Evolutionary conservation across 2,329 filamentous ascomycete genomes (phyloP).

Genomic region (Xylaria sp.): DNA sequence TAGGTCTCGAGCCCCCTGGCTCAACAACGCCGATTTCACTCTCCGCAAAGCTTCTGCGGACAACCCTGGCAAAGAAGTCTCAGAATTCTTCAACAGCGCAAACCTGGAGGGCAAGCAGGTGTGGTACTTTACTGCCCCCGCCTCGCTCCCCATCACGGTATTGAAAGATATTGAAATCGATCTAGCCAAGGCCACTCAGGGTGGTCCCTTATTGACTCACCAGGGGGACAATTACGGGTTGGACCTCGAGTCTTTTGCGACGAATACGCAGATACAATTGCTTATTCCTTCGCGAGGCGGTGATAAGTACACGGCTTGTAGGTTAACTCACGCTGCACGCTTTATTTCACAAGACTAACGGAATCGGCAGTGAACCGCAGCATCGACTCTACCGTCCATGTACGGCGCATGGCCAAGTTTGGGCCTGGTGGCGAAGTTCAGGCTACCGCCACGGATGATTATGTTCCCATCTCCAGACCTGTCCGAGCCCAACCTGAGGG

Average conservation of each 20-base stretch:
- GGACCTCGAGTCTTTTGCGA: slow-evolving; percentile 47
- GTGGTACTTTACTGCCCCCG: slow-evolving; percentile 74
- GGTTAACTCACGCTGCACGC: slow-evolving; percentile 24
- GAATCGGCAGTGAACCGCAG: slow-evolving; percentile 35
- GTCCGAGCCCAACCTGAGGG: slow-evolving; percentile 62
- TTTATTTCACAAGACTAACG: slow-evolving; percentile 25
- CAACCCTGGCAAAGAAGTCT: slow-evolving; percentile 43
- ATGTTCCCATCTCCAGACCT: slow-evolving; percentile 43
- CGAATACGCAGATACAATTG: slow-evolving; percentile 51
- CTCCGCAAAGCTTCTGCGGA: slow-evolving; percentile 44
- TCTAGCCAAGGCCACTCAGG: slow-evolving; percentile 48
- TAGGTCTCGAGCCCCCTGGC: slow-evolving; percentile 34
- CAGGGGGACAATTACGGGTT: slow-evolving; percentile 59
- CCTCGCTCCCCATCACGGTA: slow-evolving; percentile 61
- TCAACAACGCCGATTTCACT: slow-evolving; percentile 49
- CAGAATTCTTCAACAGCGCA: slow-evolving; percentile 52
- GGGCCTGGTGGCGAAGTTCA: slow-evolving; percentile 37
- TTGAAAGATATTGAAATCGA: slow-evolving; percentile 60
- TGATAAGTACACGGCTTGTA: slow-evolving; percentile 50
- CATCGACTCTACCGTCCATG: slow-evolving; percentile 57
- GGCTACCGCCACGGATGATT: slow-evolving; percentile 37
- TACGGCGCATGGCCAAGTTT: slow-evolving; percentile 58
- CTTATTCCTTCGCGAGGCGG: slow-evolving; percentile 55
- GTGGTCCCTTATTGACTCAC: slow-evolving; percentile 54
- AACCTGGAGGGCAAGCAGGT: slow-evolving; percentile 65